Evolutionary conservation across 192 early-diverging fungal species (phyloP).

Genomic region (Martensiomyces pterosporus): DNA sequence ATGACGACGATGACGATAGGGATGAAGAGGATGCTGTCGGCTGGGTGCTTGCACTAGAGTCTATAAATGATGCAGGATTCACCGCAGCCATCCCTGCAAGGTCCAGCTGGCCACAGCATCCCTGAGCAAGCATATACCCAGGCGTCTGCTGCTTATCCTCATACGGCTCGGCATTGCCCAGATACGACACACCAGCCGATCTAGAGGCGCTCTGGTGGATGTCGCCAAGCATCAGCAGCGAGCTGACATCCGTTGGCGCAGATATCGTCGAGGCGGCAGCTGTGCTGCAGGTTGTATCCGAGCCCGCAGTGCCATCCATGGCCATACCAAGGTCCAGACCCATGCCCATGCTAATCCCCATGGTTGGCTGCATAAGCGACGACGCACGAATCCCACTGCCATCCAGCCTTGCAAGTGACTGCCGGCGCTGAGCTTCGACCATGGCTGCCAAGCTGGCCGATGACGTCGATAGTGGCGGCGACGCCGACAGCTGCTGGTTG

Average conservation of each 20-base stretch:
- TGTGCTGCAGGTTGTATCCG: neutral
- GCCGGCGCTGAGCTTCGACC: conserved; percentile 11
- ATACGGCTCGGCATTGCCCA: too few species aligned
- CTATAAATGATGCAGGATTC: conserved; percentile 7
- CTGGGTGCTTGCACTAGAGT: neutral
- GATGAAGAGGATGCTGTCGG: neutral
- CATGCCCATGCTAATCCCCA: conserved; percentile 2
- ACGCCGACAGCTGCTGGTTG: neutral
- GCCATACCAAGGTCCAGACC: conserved; percentile 5
- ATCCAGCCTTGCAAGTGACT: conserved; percentile 2
- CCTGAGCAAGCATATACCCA: conserved; percentile 3
- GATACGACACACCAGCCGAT: conserved; percentile 9
- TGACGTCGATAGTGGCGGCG: conserved; percentile 3
- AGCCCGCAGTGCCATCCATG: neutral
- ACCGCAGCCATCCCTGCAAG: conserved; percentile 37
- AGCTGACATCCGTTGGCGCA: conserved; percentile 7
- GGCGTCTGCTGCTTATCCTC: neutral
- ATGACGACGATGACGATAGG: neutral
- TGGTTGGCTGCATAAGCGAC: neutral
- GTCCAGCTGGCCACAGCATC: conserved; percentile 14
- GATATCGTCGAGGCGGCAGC: neutral
- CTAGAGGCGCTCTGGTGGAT: conserved; percentile 5
- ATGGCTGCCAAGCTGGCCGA: conserved; percentile 15
- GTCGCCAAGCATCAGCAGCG: conserved; percentile 8
- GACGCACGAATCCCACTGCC: neutral